phyloP scores from a whole-genome alignment of 2,329 filamentous ascomycete species.

The Scorias spongiosa region DNA sequence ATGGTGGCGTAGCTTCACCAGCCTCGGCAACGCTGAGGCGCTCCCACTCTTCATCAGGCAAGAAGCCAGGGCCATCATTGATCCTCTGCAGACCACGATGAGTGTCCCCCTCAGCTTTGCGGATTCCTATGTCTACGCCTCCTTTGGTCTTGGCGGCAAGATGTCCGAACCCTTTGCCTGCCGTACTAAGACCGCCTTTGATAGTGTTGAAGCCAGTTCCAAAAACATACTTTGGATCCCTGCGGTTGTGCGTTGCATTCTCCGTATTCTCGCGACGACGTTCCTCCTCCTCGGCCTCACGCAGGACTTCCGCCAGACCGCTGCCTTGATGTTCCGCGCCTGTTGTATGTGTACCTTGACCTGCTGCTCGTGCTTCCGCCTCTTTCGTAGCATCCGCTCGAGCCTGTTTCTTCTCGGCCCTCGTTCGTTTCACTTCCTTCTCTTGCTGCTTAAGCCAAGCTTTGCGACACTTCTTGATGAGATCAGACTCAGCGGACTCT shows the following conservation, averaged over 20 bases:
- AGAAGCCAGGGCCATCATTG: constrained; percentile 10
- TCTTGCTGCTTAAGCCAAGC: constrained; percentile 48
- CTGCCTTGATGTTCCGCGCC: constrained; percentile 15
- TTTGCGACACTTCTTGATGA: constrained; percentile 68
- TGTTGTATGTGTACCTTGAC: constrained; percentile 17
- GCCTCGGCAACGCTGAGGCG: not conserved
- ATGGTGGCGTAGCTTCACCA: not conserved
- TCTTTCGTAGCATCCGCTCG: constrained; percentile 10
- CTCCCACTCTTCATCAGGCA: constrained; percentile 8
- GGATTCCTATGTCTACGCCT: constrained; percentile 20
- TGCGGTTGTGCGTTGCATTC: not conserved
- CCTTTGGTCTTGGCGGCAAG: constrained; percentile 23
- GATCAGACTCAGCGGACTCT: constrained; percentile 68
- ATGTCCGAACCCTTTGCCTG: constrained; percentile 10
- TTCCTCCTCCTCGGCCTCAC: constrained; percentile 10
- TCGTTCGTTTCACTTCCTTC: constrained; percentile 36
- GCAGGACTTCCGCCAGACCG: constrained; percentile 16
- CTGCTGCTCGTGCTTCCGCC: constrained; percentile 17
- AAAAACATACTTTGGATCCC: constrained; percentile 1
- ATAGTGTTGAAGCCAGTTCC: constrained; percentile 6
- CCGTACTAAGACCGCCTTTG: constrained; percentile 8
- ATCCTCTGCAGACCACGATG: constrained; percentile 6
- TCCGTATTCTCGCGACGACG: constrained; percentile 8
- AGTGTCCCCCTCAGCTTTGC: constrained; percentile 9
- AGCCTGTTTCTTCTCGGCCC: constrained; percentile 30